Evolutionary conservation across 306 rosid genomes (phyloP).

Genomic region (Erythrophleum fordii): DNA sequence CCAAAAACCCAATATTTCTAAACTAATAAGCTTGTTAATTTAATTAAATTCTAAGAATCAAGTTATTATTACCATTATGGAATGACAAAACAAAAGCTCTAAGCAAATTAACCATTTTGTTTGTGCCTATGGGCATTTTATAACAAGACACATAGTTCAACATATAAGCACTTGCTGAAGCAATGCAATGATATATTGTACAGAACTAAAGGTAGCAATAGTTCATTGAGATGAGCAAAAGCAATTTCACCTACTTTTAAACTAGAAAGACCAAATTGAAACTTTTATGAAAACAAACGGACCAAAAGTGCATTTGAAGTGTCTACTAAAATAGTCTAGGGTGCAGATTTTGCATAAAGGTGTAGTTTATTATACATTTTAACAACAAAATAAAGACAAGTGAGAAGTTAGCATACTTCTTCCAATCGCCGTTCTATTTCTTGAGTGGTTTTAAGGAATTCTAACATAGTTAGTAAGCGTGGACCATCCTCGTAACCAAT

Average conservation of each 20-base stretch:
- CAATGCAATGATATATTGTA: neutral
- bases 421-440: constrained; percentile 73
- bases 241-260: no score
- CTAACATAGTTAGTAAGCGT: constrained; percentile 76
- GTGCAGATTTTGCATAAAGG: neutral
- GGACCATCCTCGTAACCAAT: constrained; percentile 87
- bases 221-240: neutral
- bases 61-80: neutral
- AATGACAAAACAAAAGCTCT: neutral
- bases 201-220: neutral
- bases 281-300: neutral
- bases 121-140: neutral
- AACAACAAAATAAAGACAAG: constrained; percentile 4
- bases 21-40: neutral
- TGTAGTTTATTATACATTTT: constrained; percentile 19
- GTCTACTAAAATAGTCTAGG: neutral
- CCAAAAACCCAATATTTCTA: neutral
- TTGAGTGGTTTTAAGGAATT: constrained; percentile 78
- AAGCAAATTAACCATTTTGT: neutral
- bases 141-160: neutral
- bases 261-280: no score
- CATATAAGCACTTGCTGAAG: neutral
- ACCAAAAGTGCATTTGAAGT: neutral
- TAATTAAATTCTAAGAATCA: neutral
- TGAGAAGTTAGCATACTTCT: constrained; percentile 55